A percentile compares a stretch with the other conserved stretches of the same genome.
Evolutionary conservation across 192 early-diverging fungal species (phyloP).

Genomic region (Linnemannia elongata): DNA sequence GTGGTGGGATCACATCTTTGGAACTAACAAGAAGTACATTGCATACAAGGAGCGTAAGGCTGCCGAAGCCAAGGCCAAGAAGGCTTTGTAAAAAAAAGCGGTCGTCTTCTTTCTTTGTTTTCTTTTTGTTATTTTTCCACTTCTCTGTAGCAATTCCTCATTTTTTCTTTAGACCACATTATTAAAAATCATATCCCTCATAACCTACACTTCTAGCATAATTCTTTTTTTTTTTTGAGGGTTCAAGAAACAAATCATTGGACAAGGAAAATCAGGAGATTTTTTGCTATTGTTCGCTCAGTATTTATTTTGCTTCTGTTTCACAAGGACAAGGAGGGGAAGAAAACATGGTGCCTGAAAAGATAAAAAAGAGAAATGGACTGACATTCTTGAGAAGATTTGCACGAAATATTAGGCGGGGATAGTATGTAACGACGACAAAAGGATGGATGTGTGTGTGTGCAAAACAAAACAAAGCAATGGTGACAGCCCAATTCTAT

Average conservation of each 20-base stretch:
- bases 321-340: background rate
- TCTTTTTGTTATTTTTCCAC: background rate
- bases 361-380: no score
- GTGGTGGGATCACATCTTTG: constrained; percentile 91
- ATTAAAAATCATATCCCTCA: background rate
- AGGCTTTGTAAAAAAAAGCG: constrained; percentile 40
- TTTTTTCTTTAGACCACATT: background rate
- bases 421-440: background rate
- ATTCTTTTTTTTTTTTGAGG: no score
- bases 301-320: background rate
- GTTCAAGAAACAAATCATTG: background rate
- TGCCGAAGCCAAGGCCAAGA: constrained; percentile 41
- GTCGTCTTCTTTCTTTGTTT: background rate
- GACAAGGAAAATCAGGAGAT: background rate
- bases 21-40: constrained; percentile 86
- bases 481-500: background rate
- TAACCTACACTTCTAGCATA: background rate
- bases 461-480: background rate
- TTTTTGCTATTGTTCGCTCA: background rate
- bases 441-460: background rate
- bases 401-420: background rate
- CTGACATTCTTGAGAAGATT: background rate
- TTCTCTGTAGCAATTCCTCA: background rate
- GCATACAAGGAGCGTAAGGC: constrained; percentile 67
- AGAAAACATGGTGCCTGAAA: background rate